A percentile compares a stretch with the other conserved stretches of the same genome.
These are phyloP conservation scores for Epichloe glyceriae DNA, from an alignment of 2,329 filamentous ascomycete genomes.

Conservation along the genomic window DNA sequence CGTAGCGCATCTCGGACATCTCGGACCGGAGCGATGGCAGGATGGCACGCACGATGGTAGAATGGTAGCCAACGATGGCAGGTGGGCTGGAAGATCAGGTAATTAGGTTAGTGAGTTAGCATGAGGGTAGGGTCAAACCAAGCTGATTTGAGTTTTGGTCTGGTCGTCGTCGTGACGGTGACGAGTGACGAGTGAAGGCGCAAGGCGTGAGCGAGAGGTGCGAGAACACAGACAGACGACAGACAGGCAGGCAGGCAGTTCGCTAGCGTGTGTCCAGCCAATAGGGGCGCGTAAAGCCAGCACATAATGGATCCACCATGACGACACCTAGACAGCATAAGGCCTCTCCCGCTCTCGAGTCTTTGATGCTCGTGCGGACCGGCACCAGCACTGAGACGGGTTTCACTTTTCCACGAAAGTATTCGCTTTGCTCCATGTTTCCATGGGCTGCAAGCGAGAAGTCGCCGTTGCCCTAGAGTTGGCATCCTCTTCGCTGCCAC, in stretches of 20 bases:
- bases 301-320: too few species aligned
- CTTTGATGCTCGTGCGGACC: too few species aligned
- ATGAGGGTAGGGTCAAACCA: not conserved
- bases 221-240: too few species aligned
- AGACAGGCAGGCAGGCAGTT: too few species aligned
- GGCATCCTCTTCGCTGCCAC: not conserved
- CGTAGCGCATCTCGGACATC: conserved; percentile 7
- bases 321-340: too few species aligned
- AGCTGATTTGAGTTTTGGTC: not conserved
- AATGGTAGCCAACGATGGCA: not conserved
- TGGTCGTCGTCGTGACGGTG: not conserved
- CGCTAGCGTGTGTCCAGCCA: too few species aligned
- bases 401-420: not conserved
- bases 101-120: not conserved
- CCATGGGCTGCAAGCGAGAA: too few species aligned
- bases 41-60: not conserved
- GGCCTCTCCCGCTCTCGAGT: too few species aligned
- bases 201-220: not conserved
- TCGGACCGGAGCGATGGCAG: conserved; percentile 1
- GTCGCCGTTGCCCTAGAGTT: not conserved
- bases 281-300: too few species aligned
- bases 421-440: not conserved
- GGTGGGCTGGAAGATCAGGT: not conserved
- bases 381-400: too few species aligned
- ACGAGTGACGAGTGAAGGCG: not conserved